A percentile compares a stretch with the other conserved stretches of the same genome.
Evolutionary conservation across 2,329 filamentous ascomycete genomes (phyloP).

Genomic region (Trichoderma afroharzianum): DNA sequence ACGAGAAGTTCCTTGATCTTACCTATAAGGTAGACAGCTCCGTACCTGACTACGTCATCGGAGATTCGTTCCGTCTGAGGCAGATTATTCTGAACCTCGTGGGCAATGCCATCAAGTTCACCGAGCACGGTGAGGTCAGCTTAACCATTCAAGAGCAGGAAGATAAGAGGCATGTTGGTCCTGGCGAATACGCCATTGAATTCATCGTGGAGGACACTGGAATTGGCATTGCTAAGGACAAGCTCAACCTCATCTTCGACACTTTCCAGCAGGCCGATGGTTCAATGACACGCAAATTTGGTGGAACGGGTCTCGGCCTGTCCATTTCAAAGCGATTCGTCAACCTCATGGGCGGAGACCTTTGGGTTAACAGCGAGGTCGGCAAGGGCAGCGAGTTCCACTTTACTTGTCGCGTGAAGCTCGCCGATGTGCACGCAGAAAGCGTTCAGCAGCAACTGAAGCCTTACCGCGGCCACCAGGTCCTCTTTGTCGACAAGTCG

Average conservation of each 20-base stretch:
- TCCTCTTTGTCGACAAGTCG: conserved; percentile 92
- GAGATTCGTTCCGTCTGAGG: conserved; percentile 91
- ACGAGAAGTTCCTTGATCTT: conserved; percentile 89
- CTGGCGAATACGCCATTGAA: conserved; percentile 86
- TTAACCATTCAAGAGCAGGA: conserved; percentile 75
- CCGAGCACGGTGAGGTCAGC: conserved; percentile 92
- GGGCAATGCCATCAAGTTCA: conserved; percentile 98
- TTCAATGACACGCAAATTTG: conserved; percentile 93
- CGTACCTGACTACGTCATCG: conserved; percentile 91
- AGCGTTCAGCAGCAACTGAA: conserved; percentile 78
- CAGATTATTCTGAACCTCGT: conserved; percentile 97
- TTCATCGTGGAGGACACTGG: conserved; percentile 95
- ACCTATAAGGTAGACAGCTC: conserved; percentile 92
- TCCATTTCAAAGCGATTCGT: conserved; percentile 95
- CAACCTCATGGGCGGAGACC: conserved; percentile 91
- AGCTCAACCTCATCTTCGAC: conserved; percentile 95
- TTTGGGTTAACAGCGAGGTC: conserved; percentile 92
- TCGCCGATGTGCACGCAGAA: conserved; percentile 73
- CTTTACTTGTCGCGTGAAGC: conserved; percentile 88
- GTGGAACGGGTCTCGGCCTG: conserved; percentile 86
- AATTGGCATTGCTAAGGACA: conserved; percentile 93
- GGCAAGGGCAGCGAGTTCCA: conserved; percentile 92
- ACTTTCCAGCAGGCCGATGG: conserved; percentile 98
- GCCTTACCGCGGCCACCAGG: conserved; percentile 88
- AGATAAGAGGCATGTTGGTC: conserved; percentile 59